phyloP scores from a whole-genome alignment of 108 stramenopile species.

The Stephanodiscus minutulus region DNA sequence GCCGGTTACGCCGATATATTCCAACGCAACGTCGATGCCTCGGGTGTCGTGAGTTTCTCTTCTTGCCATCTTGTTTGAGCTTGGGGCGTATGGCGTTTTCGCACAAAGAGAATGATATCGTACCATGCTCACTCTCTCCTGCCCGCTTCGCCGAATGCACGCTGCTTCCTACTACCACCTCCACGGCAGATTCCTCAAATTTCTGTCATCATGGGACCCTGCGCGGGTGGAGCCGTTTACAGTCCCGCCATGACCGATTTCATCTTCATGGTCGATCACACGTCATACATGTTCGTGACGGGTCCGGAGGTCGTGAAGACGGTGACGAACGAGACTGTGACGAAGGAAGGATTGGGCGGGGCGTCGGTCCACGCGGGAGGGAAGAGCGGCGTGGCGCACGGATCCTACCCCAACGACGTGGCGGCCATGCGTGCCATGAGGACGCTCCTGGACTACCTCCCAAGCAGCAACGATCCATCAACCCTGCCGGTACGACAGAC shows the following conservation, averaged over 20 bases:
- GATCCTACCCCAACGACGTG: slow-evolving; percentile 94
- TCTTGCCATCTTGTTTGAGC: no score
- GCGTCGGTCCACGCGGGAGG: slow-evolving; percentile 86
- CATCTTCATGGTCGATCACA: slow-evolving; percentile 96
- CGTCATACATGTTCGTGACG: slow-evolving; percentile 99
- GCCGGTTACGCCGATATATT: slow-evolving; percentile 99
- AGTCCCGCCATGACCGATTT: slow-evolving; percentile 99
- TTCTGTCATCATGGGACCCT: slow-evolving; percentile 95
- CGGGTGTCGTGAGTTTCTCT: slow-evolving; percentile 60
- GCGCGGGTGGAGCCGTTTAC: slow-evolving; percentile 95
- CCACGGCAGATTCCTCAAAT: slow-evolving; percentile 83
- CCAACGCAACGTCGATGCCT: slow-evolving; percentile 97
- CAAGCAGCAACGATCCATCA: slow-evolving; percentile 86
- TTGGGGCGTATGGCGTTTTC: neutral
- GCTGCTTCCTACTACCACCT: neutral
- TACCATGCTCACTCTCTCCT: neutral
- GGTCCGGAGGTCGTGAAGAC: slow-evolving; percentile 99
- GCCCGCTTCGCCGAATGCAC: neutral
- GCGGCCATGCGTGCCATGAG: slow-evolving; percentile 90
- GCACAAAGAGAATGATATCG: neutral
- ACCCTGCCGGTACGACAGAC: slow-evolving; percentile 65
- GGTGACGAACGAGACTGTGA: slow-evolving; percentile 97
- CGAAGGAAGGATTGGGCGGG: slow-evolving; percentile 98
- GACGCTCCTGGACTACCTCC: slow-evolving; percentile 90
- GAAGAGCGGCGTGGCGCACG: slow-evolving; percentile 95